Base-by-base conservation (phyloP, 768 basidiomycete genomes). In the Termitomyces sp. region DNA sequence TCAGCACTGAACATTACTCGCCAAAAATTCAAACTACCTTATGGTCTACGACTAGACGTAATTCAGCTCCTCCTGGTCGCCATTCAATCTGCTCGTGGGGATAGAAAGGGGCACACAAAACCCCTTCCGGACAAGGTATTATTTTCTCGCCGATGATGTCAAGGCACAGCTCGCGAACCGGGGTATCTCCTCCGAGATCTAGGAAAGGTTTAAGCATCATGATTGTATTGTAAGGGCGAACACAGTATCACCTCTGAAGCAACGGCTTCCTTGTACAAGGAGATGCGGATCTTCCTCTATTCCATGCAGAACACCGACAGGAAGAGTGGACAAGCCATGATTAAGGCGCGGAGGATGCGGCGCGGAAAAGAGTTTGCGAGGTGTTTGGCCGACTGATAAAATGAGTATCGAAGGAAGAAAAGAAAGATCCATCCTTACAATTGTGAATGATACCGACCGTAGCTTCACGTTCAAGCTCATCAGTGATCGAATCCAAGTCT, bases 361-460 rank as follows among this genome's bases (percentile, higher is more conserved):
- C 0, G 74, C 66, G 8, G 72, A 79, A 71, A 97, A 98, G 8
- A 97, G 80, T 67, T 93, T 94, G 30, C 86, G 80, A 10, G 95
- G 95, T 0, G 95, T 96, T 74, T 96, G 94, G 14, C 95, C 95
- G 64, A 97, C 91, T 93, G 63, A 3, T 54, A 47, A 33, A 20
- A 35, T 14, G 48, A 7, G 52, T 40, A 52, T n/a, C 3, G 16
- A 18, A 49, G 14, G 16, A 43, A n/a, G 28, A 50, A 20, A 18
- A 32, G 14, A n/a, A 32, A 47, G 4, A 16, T 36, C 6, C 0
- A n/a, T 18, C 68, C 82, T 41, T 64, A 91, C 92, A 98, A 62
- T 96, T 96, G 71, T 96, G 94, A 51, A 97, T 95, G 58, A 95
- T 96, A 2, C 94, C 94, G 20, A 95, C 90, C 7, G 93, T 93